Conservation (phyloP, 1,139 yeast genomes). For the Kodamaea sp. region DNA sequence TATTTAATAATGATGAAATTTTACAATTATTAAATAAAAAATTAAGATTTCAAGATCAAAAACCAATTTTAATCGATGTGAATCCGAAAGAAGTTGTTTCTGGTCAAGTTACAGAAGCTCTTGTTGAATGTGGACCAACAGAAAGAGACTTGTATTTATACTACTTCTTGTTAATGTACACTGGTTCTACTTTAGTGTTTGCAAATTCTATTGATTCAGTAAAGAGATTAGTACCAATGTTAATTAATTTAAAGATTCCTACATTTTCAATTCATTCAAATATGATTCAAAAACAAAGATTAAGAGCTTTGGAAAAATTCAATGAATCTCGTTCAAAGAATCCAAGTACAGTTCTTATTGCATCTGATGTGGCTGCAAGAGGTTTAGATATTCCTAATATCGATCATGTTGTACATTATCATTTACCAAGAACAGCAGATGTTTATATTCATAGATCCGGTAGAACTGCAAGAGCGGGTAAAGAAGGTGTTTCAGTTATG, state of each 20-base stretch:
- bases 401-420: conserved; percentile 94
- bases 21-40: conserved; percentile 54
- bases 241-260: conserved; percentile 66
- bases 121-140: conserved; percentile 85
- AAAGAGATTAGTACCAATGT: conserved; percentile 73
- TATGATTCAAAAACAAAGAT: conserved; percentile 91
- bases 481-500: conserved; percentile 90
- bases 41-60: conserved; percentile 54
- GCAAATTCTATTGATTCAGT: conserved; percentile 95
- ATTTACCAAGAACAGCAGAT: conserved; percentile 92
- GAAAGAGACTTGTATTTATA: conserved; percentile 90
- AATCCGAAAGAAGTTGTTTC: conserved; percentile 85
- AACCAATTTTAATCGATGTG: conserved; percentile 71
- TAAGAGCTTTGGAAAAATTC: conserved; percentile 77
- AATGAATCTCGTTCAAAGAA: conserved; percentile 49
- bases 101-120: conserved; percentile 72
- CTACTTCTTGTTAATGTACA: conserved; percentile 80
- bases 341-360: conserved; percentile 71
- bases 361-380: conserved; percentile 98
- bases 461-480: conserved; percentile 95
- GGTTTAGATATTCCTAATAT: conserved; percentile 92
- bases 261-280: conserved; percentile 86
- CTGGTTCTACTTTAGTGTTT: conserved; percentile 87
- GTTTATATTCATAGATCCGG: conserved; percentile 95
- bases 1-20: conserved; percentile 50